These are phyloP conservation scores for Arctium minus DNA, from an alignment of 129 eudicot species.

Conservation along the genomic window DNA sequence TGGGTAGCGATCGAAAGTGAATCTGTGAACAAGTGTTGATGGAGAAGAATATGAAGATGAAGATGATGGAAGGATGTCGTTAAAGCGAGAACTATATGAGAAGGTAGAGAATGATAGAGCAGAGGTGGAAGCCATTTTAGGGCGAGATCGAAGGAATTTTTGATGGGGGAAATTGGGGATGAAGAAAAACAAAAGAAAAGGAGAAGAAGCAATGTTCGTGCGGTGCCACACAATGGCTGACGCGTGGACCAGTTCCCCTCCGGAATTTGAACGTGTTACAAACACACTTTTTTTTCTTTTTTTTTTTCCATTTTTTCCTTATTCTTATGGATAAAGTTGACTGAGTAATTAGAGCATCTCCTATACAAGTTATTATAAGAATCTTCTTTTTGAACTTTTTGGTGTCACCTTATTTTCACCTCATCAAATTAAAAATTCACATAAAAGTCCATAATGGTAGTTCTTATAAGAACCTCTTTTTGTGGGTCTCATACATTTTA, in stretches of 20 bases:
- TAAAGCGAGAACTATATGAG: slow-evolving; percentile 31
- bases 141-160: slow-evolving; percentile 6
- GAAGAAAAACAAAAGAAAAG: slow-evolving; percentile 4
- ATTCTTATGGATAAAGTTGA: no score
- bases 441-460: no score
- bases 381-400: no score
- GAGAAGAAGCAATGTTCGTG: neutral
- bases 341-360: no score
- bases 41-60: slow-evolving; percentile 14
- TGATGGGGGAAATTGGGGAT: slow-evolving; percentile 1
- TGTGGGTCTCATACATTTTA: no score
- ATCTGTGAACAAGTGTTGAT: slow-evolving; percentile 20
- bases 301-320: no score
- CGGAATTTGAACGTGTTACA: neutral
- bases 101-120: slow-evolving; percentile 43
- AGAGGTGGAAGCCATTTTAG: slow-evolving; percentile 59
- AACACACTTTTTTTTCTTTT: no score
- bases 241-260: slow-evolving; percentile 7
- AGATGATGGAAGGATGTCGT: slow-evolving; percentile 22
- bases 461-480: no score
- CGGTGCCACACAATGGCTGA: slow-evolving; percentile 14
- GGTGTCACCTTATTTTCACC: no score
- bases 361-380: no score
- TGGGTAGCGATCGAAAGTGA: slow-evolving; percentile 32
- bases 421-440: no score